These are phyloP conservation scores for Pestalotiopsis sp. DNA, from an alignment of 2,329 filamentous ascomycete genomes.

Conservation along the genomic window DNA sequence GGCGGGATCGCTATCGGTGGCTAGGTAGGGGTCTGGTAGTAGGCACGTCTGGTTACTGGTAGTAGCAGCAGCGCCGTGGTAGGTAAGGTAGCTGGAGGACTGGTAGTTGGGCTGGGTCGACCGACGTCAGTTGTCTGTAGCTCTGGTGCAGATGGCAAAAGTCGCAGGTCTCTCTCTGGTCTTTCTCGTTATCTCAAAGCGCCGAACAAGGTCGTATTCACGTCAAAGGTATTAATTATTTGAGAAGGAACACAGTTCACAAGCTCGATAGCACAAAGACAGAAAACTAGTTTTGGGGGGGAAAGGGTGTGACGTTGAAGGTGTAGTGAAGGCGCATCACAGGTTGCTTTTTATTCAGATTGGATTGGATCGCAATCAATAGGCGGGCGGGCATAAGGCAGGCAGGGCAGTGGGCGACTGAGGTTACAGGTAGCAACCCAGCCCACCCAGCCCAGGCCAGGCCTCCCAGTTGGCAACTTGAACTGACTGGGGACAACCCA, in stretches of 20 bases:
- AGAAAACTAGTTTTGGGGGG: not conserved
- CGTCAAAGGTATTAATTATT: not conserved
- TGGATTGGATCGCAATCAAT: not conserved
- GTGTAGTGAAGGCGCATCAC: not conserved
- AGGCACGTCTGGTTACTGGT: not conserved
- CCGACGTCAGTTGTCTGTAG: slow-evolving; percentile 4
- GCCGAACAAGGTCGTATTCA: not conserved
- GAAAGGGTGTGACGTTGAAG: not conserved
- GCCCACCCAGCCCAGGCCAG: too few relatives aligned
- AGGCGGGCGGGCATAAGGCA: not conserved
- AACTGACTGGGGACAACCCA: not conserved
- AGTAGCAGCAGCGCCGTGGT: too few relatives aligned
- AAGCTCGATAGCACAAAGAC: not conserved
- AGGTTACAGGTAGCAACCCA: too few relatives aligned
- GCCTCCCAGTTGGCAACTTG: not conserved
- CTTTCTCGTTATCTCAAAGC: not conserved
- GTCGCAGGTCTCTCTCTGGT: not conserved
- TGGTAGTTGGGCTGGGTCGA: not conserved
- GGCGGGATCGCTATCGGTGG: slow-evolving; percentile 6
- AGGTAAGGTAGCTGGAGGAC: not conserved
- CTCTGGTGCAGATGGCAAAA: not conserved
- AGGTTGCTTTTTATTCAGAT: not conserved
- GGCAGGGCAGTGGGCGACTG: too few relatives aligned
- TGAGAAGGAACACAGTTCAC: not conserved
- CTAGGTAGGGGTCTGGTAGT: slow-evolving; percentile 1